A percentile compares a stretch with the other conserved stretches of the same genome.
These are phyloP conservation scores for Scenedesmus sp. DNA, from an alignment of 163 green algal genomes.

Conservation along the genomic window DNA sequence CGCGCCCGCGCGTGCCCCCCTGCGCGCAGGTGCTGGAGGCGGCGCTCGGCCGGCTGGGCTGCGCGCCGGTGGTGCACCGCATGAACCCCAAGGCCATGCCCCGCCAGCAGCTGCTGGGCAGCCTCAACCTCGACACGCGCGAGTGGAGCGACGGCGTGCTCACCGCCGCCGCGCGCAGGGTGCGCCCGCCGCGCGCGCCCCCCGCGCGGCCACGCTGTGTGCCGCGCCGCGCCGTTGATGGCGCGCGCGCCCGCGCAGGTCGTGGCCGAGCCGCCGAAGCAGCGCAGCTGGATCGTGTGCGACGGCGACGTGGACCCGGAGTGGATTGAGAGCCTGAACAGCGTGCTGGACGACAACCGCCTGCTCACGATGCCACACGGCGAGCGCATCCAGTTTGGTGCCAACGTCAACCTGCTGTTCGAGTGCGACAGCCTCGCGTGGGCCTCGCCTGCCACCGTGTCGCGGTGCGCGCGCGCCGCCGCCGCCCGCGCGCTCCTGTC, in stretches of 20 bases:
- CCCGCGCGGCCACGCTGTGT: too few species aligned
- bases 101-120: constrained; percentile 79
- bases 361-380: constrained; percentile 70
- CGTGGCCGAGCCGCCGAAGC: constrained; percentile 67
- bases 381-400: constrained; percentile 83
- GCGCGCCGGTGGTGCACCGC: constrained; percentile 37
- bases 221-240: too few species aligned
- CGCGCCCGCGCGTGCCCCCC: background rate
- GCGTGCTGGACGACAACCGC: constrained; percentile 64
- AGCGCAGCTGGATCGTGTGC: constrained; percentile 86
- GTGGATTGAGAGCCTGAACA: constrained; percentile 93
- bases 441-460: constrained; percentile 81
- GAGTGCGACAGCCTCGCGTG: constrained; percentile 78
- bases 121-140: constrained; percentile 82
- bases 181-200: background rate
- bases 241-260: constrained; percentile 46
- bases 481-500: background rate
- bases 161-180: constrained; percentile 71
- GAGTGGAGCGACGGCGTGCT: constrained; percentile 84
- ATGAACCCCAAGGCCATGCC: constrained; percentile 86
- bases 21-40: constrained; percentile 64
- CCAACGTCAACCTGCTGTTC: constrained; percentile 88
- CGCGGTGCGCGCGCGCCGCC: constrained; percentile 44
- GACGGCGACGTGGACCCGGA: constrained; percentile 90
- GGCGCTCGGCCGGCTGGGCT: constrained; percentile 62